Conservation (phyloP, 257 asterid species). For the Jasminum sambac region DNA sequence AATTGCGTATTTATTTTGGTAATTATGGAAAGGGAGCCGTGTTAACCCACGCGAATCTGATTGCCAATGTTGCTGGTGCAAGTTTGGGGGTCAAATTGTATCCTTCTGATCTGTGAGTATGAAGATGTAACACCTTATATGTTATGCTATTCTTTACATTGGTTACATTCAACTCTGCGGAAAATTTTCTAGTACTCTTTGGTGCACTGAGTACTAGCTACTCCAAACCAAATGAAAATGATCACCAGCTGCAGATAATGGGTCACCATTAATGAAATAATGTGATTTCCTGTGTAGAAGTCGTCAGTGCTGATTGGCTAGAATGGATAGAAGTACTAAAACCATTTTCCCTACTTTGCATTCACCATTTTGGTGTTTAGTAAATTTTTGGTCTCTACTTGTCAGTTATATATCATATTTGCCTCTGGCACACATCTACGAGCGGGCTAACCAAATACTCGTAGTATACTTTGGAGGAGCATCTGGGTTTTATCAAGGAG, state of each 20-base stretch:
- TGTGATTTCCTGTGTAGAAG: too few relatives aligned
- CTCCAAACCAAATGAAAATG: too few relatives aligned
- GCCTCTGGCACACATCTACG: slow-evolving; percentile 88
- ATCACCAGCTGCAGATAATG: too few relatives aligned
- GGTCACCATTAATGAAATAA: too few relatives aligned
- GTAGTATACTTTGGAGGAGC: slow-evolving; percentile 66
- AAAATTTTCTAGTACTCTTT: too few relatives aligned
- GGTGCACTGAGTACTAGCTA: too few relatives aligned
- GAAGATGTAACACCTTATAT: not conserved
- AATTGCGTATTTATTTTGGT: not conserved
- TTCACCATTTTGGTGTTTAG: not conserved
- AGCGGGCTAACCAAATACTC: slow-evolving; percentile 65
- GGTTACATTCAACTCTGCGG: not conserved
- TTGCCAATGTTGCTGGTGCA: slow-evolving; percentile 64
- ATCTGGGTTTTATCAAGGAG: slow-evolving; percentile 84
- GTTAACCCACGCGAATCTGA: slow-evolving; percentile 63
- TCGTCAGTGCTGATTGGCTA: too few relatives aligned
- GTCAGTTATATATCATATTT: slow-evolving; percentile 77
- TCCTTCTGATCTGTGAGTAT: slow-evolving; percentile 68
- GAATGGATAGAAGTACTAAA: too few relatives aligned
- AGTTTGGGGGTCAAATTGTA: slow-evolving; percentile 42
- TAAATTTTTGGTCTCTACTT: slow-evolving; percentile 2
- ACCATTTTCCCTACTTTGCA: too few relatives aligned
- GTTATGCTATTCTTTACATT: slow-evolving; percentile 9
- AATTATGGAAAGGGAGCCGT: slow-evolving; percentile 59